phyloP scores from a whole-genome alignment of 495 filamentous ascomycete genomes.

The Aspergillus nidulans region DNA sequence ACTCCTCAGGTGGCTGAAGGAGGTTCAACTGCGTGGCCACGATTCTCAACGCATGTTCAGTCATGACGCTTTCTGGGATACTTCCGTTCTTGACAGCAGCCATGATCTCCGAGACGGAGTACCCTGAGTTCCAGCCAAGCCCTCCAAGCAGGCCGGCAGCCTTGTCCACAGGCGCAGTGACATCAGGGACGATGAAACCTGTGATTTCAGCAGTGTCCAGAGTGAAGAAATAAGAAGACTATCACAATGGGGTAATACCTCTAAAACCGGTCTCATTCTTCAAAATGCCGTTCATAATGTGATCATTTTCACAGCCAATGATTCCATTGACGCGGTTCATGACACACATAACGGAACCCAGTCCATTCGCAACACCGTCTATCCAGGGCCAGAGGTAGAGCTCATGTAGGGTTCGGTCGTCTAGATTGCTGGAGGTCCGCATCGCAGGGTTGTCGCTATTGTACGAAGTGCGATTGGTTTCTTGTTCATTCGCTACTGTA shows the following conservation, averaged over 20 bases:
- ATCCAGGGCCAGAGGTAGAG: conserved; percentile 64
- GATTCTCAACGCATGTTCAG: conserved; percentile 63
- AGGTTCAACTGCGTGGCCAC: conserved; percentile 52
- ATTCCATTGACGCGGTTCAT: conserved; percentile 62
- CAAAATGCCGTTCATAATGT: conserved; percentile 51
- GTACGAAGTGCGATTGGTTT: conserved; percentile 57
- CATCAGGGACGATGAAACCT: conserved; percentile 49
- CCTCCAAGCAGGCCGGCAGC: not conserved
- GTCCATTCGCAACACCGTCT: conserved; percentile 50
- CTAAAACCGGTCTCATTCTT: conserved; percentile 59
- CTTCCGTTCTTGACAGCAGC: conserved; percentile 51
- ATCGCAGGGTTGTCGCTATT: conserved; percentile 31
- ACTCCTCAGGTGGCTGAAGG: not conserved
- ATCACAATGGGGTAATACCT: not conserved
- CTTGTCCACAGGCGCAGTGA: not conserved
- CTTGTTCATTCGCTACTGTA: conserved; percentile 58
- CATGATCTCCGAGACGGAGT: conserved; percentile 25
- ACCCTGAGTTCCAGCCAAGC: not conserved
- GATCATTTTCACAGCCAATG: conserved; percentile 65
- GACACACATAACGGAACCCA: conserved; percentile 53
- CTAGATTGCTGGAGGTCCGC: conserved; percentile 53
- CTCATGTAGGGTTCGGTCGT: conserved; percentile 68
- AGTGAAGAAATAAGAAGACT: not conserved
- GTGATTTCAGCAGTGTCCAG: conserved; percentile 15
- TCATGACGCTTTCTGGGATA: conserved; percentile 38